Evolutionary conservation across 306 rosid species (phyloP).

Genomic region (Fagus crenata): DNA sequence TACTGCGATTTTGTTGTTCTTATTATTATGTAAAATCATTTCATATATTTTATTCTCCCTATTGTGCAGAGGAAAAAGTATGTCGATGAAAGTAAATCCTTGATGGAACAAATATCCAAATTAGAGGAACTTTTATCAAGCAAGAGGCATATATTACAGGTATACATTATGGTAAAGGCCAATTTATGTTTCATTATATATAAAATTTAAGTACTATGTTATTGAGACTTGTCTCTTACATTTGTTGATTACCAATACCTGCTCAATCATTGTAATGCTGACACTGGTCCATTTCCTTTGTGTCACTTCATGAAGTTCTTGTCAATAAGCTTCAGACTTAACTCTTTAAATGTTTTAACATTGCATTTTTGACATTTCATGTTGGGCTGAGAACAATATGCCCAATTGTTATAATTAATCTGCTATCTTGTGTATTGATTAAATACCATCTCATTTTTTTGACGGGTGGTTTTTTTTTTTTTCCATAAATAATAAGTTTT

Average conservation of each 20-base stretch:
- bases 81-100: slow-evolving; percentile 65
- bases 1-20: neutral
- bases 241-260: neutral
- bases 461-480: too few relatives aligned
- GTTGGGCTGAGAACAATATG: neutral
- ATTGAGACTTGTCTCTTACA: neutral
- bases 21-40: neutral
- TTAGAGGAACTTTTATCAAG: slow-evolving; percentile 82
- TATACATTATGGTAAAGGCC: slow-evolving; percentile 21
- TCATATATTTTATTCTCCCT: slow-evolving; percentile 21
- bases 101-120: slow-evolving; percentile 71
- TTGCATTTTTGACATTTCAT: neutral
- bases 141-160: slow-evolving; percentile 78
- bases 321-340: neutral
- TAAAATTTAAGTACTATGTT: neutral
- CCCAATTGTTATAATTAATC: neutral
- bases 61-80: slow-evolving; percentile 71
- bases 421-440: neutral
- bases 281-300: neutral
- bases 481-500: too few relatives aligned
- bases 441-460: neutral
- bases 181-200: neutral
- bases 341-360: neutral
- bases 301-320: neutral
- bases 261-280: neutral